Conservation (phyloP, 2,329 filamentous ascomycete genomes). For the Sporothrix euskadiensis region DNA sequence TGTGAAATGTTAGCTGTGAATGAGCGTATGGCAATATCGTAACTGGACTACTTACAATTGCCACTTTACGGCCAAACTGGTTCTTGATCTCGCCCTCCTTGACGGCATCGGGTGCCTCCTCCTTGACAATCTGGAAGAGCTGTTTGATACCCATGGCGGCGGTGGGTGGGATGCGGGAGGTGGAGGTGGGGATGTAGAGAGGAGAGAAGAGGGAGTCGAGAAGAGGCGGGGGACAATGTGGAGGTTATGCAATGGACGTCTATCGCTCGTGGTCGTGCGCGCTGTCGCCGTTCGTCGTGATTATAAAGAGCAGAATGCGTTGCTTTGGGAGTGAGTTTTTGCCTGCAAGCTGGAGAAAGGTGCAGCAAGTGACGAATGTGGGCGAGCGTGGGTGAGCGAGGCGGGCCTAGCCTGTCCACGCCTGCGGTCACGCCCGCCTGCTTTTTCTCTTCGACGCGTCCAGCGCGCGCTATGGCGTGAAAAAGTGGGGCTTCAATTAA, state of each 20-base stretch:
- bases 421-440: neutral
- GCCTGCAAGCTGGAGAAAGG: neutral
- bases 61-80: conserved; percentile 97
- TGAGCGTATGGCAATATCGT: neutral
- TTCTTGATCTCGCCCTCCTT: conserved; percentile 98
- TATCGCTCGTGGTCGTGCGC: neutral
- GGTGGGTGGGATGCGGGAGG: neutral
- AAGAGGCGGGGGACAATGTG: neutral
- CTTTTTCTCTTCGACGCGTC: conserved; percentile 10
- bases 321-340: conserved; percentile 11
- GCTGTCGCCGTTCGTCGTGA: neutral
- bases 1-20: conserved; percentile 10
- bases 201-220: neutral
- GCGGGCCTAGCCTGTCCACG: neutral
- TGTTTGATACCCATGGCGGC: conserved; percentile 66
- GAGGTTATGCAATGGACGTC: neutral
- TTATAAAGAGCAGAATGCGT: neutral
- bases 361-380: conserved; percentile 1
- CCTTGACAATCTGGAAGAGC: conserved; percentile 78
- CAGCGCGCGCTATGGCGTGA: conserved; percentile 15
- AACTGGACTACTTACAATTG: conserved; percentile 67
- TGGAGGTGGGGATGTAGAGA: neutral
- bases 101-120: conserved; percentile 91
- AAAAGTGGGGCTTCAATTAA: conserved; percentile 21
- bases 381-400: neutral